These are phyloP conservation scores for Hymenoscyphus infarciens DNA, from an alignment of 2,329 filamentous ascomycete species.

Conservation along the genomic window DNA sequence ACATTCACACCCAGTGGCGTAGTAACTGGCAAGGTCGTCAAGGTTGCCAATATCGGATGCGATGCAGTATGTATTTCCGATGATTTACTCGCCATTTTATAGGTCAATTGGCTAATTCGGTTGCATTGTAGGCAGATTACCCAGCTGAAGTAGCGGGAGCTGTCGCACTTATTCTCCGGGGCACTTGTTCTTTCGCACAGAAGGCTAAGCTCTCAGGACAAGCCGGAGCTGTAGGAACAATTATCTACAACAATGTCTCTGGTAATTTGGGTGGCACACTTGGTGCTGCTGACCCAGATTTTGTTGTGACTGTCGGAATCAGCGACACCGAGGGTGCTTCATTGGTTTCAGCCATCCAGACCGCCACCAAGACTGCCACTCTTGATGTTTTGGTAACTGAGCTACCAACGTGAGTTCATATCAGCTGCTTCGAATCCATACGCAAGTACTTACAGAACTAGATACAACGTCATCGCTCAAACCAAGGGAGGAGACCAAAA, in stretches of 20 bases:
- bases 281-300: neutral
- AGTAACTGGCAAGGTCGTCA: slow-evolving; percentile 15
- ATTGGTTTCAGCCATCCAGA: slow-evolving; percentile 46
- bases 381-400: slow-evolving; percentile 14
- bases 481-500: slow-evolving; percentile 55
- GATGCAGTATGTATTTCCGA: slow-evolving; percentile 16
- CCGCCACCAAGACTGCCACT: slow-evolving; percentile 33
- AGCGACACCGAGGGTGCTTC: slow-evolving; percentile 7
- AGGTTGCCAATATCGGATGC: slow-evolving; percentile 25
- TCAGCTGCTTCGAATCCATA: neutral
- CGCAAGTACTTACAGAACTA: neutral
- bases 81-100: neutral
- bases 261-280: slow-evolving; percentile 59
- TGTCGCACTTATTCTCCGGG: slow-evolving; percentile 68
- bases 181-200: slow-evolving; percentile 63
- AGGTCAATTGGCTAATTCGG: neutral
- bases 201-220: slow-evolving; percentile 65
- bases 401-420: slow-evolving; percentile 7
- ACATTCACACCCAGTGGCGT: slow-evolving; percentile 18
- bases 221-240: slow-evolving; percentile 62
- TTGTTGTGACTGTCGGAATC: slow-evolving; percentile 10
- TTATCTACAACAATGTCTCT: slow-evolving; percentile 68
- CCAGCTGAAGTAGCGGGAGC: slow-evolving; percentile 50
- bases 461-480: slow-evolving; percentile 58
- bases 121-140: slow-evolving; percentile 52